Conservation (phyloP, 2,329 filamentous ascomycete species). For the Tolypocladium album region DNA sequence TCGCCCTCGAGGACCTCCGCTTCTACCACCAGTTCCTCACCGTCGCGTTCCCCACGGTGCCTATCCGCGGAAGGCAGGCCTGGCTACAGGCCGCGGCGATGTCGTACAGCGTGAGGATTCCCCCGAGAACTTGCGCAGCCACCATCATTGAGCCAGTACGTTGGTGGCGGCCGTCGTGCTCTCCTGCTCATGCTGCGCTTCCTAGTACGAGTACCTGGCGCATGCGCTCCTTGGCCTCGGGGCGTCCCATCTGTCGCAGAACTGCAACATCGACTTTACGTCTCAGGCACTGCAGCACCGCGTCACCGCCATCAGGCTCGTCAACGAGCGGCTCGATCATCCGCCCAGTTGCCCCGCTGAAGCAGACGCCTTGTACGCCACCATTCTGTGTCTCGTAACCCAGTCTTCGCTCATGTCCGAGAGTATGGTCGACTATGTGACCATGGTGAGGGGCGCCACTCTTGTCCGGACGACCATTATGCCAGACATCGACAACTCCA, state of each 20-base stretch:
- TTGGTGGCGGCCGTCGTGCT: not conserved
- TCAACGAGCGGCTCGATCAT: slow-evolving; percentile 21
- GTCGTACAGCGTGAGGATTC: slow-evolving; percentile 19
- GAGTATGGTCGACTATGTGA: slow-evolving; percentile 26
- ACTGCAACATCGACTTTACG: slow-evolving; percentile 14
- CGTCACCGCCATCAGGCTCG: slow-evolving; percentile 20
- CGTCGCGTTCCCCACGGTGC: slow-evolving; percentile 26
- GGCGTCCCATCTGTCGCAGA: slow-evolving; percentile 23
- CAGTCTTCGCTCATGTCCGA: slow-evolving; percentile 24
- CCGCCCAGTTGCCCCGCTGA: slow-evolving; percentile 14
- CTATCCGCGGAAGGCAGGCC: slow-evolving; percentile 17
- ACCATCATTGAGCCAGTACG: not conserved
- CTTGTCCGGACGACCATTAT: slow-evolving; percentile 12
- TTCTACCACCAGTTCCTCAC: slow-evolving; percentile 41
- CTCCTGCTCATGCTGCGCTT: not conserved
- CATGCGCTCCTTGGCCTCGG: slow-evolving; percentile 26
- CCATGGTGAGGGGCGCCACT: slow-evolving; percentile 20
- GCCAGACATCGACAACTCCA: slow-evolving; percentile 8
- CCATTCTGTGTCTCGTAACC: slow-evolving; percentile 22
- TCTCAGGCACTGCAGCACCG: slow-evolving; percentile 22
- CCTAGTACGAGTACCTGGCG: slow-evolving; percentile 23
- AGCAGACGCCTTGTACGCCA: slow-evolving; percentile 24
- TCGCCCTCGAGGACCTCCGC: slow-evolving; percentile 32
- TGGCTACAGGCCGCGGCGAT: slow-evolving; percentile 23
- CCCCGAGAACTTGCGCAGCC: not conserved